Percentiles rank a stretch among this genome's conserved stretches.
Conservation (phyloP, 108 stramenopile genomes). For the Bacterosira constricta region DNA sequence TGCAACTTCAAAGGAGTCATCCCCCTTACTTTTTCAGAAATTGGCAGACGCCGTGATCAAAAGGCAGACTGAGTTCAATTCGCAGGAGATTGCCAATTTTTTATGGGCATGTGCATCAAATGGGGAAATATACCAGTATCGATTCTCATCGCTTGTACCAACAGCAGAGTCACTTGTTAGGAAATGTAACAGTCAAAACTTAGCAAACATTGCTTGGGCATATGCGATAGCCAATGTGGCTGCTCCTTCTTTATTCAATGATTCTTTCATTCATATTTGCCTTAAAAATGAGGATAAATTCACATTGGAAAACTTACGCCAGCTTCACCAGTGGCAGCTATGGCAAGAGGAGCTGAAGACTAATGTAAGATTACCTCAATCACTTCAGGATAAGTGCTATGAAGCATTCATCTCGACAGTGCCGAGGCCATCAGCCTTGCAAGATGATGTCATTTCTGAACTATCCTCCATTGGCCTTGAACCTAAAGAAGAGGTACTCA, state of each 20-base stretch:
- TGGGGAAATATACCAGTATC: not conserved
- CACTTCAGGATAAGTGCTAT: not conserved
- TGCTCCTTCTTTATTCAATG: constrained; percentile 4
- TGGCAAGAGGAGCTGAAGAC: not conserved
- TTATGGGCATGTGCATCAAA: not conserved
- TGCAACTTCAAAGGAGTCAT: not conserved
- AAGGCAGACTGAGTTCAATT: not conserved
- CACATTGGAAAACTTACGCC: constrained; percentile 10
- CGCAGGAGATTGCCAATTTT: not conserved
- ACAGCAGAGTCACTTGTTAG: not conserved
- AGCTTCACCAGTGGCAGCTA: not conserved
- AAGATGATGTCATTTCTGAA: not conserved
- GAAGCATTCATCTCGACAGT: not conserved
- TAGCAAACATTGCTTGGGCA: constrained; percentile 39
- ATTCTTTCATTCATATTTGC: constrained; percentile 7
- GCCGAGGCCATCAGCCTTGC: not conserved
- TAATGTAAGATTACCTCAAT: not conserved
- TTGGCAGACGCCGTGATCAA: not conserved
- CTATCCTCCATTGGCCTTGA: not conserved
- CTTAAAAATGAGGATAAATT: constrained; percentile 4
- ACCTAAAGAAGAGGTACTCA: not conserved
- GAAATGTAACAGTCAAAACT: constrained; percentile 14
- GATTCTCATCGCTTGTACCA: not conserved
- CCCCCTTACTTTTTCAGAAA: not conserved
- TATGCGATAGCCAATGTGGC: constrained; percentile 23